Base-by-base conservation (phyloP, 202 grass and related monocot species). In the Brachypodium distachyon region DNA sequence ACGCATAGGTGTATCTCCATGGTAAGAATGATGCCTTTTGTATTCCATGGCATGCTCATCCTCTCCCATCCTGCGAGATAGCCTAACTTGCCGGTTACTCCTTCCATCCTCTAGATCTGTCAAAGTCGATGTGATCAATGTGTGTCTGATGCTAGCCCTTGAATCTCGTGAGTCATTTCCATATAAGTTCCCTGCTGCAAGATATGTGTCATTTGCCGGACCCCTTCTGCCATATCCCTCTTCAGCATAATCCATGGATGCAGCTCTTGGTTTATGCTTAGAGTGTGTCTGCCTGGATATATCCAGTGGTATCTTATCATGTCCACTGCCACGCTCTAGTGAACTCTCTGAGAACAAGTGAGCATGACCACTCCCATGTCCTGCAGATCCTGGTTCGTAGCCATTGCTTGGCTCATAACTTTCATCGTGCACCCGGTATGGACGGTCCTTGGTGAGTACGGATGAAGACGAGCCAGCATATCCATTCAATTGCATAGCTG, bases 381-480 rank as follows among this genome's bases (percentile, higher is more conserved):
- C 81, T 23, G 73, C 50, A 2, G 76, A 80, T 21, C 58, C 77
- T 46, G 66, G 46, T 76, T 72, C 1, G 6, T 76, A 84, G 14
- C 63, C 48, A 17, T 81, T 84, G 40, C 32, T 77, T 58, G 71
- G 49, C 26, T 44, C 86, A 43, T 84, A 84, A 25, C 11, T 16
- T 37, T 28, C 72, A 59, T 31, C 29, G 1, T n/a, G 48, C n/a
- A 65, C 29, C 19, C 70, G 23, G 11, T 88, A 66, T 37, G 48
- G n/a, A 9, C 13, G 36, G 36, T 59, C 86, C 56, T 72, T 84
- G 23, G 64, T 64, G 6, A 66, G 81, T 32, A 76, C 71, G 11
- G 84, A 70, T 81, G 81, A 64, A 40, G 80, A 86, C 67, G 81
- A 71, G 22, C 79, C 87, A 59, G 70, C 81, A 79, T 68, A 62